Conservation (phyloP, 2,329 filamentous ascomycete species). For the Volutella citrinella region DNA sequence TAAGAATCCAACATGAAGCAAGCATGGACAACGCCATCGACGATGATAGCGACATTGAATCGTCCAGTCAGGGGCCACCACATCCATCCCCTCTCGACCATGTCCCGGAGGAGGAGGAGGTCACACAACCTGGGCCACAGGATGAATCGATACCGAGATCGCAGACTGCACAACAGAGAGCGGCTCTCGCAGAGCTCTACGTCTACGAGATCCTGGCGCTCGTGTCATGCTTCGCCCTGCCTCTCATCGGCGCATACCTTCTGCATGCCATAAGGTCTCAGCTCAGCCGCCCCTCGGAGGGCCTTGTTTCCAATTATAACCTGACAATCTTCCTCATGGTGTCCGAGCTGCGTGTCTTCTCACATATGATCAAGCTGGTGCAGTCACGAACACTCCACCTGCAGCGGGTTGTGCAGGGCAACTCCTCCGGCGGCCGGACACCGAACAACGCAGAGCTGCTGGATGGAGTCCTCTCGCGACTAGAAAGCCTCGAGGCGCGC, state of each 20-base stretch:
- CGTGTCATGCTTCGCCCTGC: slow-evolving; percentile 73
- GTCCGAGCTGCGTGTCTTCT: slow-evolving; percentile 78
- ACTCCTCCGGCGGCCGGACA: slow-evolving; percentile 37
- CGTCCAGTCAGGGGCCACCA: slow-evolving; percentile 15
- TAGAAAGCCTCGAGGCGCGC: slow-evolving; percentile 68
- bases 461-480: slow-evolving; percentile 58
- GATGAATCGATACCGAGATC: slow-evolving; percentile 11
- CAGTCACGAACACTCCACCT: slow-evolving; percentile 77
- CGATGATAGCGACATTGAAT: slow-evolving; percentile 43
- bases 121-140: slow-evolving; percentile 16
- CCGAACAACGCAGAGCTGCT: slow-evolving; percentile 40
- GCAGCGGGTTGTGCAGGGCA: slow-evolving; percentile 66
- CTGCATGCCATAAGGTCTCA: slow-evolving; percentile 78
- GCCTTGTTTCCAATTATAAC: slow-evolving; percentile 88
- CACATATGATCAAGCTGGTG: slow-evolving; percentile 78
- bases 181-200: slow-evolving; percentile 63
- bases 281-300: slow-evolving; percentile 79
- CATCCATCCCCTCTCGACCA: slow-evolving; percentile 34
- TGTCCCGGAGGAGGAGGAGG: slow-evolving; percentile 41
- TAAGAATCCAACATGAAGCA: slow-evolving; percentile 52
- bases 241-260: slow-evolving; percentile 76
- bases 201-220: slow-evolving; percentile 74
- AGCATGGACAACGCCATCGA: slow-evolving; percentile 40
- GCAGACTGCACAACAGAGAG: slow-evolving; percentile 25
- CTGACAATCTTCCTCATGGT: slow-evolving; percentile 85